Evolutionary conservation across 2,329 filamentous ascomycete species (phyloP), one percentile per base, ranked within the genome.

Genomic region (Diplodia mutila): DNA sequence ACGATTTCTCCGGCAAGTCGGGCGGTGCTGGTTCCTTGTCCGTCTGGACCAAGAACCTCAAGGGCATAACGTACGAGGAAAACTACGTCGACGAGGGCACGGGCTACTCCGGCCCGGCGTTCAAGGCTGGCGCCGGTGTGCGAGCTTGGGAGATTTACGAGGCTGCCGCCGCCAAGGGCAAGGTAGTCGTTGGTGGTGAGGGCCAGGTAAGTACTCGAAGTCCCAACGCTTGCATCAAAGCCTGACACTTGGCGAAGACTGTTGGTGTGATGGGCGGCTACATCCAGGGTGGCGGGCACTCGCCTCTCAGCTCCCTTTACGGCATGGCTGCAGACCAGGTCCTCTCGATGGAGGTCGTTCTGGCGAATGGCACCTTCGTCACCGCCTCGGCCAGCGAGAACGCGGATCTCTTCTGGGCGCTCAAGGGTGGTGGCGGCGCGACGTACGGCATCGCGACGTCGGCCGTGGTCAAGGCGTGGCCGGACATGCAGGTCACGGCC

Each of bases 11-110:
- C 72, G 77, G 76, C n/a, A 75, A 76, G 48, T 77, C 75, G 1
- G 76, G 74, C 21, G 75, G 75, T n/a, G 70, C 70, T 34, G 76
- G 75, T 23, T 73, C 76, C 1, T 69, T 79, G 34, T 74, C 76
- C 34, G 74, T 78, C 71, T 78, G 77, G 61, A 79, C 77, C 1
- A 77, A 78, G 61, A 76, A 74, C 68, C 77, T 79, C 70, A 77
- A 77, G 67, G 73, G 76, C 3, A 73, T 74, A 69, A 72, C 42
- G 53, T 79, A 78, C 48, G 71, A 42, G 59, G 78, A 78, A 49
- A 71, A 76, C n/a, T 67, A 75, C 32, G 59, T 63, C 46, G 78
- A 79, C 65, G 71, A 61, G 14, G 69, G 71, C 63, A 46, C 70
- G 8, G 64, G 66, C 42, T 77, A 77, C 68, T 72, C 69, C 27